These are phyloP conservation scores for Sarocladium strictum DNA, from an alignment of 2,329 filamentous ascomycete genomes.

Conservation along the genomic window DNA sequence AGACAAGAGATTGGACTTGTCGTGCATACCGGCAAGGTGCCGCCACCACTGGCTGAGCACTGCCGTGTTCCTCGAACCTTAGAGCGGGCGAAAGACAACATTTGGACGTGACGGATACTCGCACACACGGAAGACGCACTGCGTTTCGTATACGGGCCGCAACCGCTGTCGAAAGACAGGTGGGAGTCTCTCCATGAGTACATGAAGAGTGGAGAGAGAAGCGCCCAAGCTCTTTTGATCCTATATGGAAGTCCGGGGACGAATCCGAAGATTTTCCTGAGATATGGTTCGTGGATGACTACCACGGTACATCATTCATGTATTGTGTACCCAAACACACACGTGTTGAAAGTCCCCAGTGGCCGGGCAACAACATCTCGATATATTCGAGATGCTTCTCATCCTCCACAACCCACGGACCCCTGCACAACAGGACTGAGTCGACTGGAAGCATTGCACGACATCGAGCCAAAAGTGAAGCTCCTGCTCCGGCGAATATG, in stretches of 20 bases:
- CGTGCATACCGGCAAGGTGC: neutral
- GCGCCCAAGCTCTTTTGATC: neutral
- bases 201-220: neutral
- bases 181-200: neutral
- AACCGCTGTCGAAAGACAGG: neutral
- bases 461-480: neutral
- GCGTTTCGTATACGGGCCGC: neutral
- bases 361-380: neutral
- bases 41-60: neutral
- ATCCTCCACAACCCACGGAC: neutral
- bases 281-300: slow-evolving; percentile 3
- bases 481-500: neutral
- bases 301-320: too few relatives aligned
- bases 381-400: neutral
- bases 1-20: neutral
- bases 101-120: slow-evolving; percentile 1
- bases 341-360: neutral
- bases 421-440: neutral
- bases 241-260: slow-evolving; percentile 2
- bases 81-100: neutral
- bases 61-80: slow-evolving; percentile 2
- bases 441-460: neutral
- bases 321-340: too few relatives aligned
- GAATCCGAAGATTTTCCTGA: neutral
- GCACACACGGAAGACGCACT: slow-evolving; percentile 1